Percentiles rank a stretch among this genome's conserved stretches.
Evolutionary conservation across 2,329 filamentous ascomycete species (phyloP).

Genomic region (Dothistroma septosporum): DNA sequence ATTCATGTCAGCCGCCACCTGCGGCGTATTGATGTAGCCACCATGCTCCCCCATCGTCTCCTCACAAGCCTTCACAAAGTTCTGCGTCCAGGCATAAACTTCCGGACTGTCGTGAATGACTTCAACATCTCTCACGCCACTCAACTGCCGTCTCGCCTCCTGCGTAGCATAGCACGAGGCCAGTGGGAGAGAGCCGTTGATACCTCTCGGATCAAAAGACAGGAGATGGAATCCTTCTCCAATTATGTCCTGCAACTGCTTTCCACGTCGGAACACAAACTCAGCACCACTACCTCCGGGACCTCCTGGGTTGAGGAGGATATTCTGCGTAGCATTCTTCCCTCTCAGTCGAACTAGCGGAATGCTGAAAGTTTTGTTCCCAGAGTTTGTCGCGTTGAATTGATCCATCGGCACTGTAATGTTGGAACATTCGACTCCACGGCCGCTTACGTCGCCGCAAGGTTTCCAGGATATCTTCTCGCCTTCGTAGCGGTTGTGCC

Average conservation of each 20-base stretch:
- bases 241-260: constrained; percentile 22
- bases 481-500: constrained; percentile 11
- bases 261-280: constrained; percentile 22
- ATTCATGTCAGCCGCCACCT: constrained; percentile 26
- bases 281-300: constrained; percentile 21
- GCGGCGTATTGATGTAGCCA: constrained; percentile 23
- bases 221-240: constrained; percentile 23
- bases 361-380: constrained; percentile 23
- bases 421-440: constrained; percentile 17
- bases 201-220: constrained; percentile 23
- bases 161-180: constrained; percentile 20
- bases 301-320: constrained; percentile 21
- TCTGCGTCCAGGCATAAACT: constrained; percentile 21
- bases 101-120: constrained; percentile 22
- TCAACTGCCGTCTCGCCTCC: constrained; percentile 10
- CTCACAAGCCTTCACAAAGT: constrained; percentile 19
- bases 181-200: constrained; percentile 20
- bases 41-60: constrained; percentile 22
- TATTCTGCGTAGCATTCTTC: constrained; percentile 12
- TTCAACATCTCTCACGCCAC: constrained; percentile 13
- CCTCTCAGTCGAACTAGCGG: constrained; percentile 19
- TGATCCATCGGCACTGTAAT: constrained; percentile 24
- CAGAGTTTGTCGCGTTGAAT: constrained; percentile 21
- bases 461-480: constrained; percentile 22
- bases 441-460: constrained; percentile 19